Conservation (phyloP, 2,329 filamentous ascomycete species). For the Pseudocercospora vitis region DNA sequence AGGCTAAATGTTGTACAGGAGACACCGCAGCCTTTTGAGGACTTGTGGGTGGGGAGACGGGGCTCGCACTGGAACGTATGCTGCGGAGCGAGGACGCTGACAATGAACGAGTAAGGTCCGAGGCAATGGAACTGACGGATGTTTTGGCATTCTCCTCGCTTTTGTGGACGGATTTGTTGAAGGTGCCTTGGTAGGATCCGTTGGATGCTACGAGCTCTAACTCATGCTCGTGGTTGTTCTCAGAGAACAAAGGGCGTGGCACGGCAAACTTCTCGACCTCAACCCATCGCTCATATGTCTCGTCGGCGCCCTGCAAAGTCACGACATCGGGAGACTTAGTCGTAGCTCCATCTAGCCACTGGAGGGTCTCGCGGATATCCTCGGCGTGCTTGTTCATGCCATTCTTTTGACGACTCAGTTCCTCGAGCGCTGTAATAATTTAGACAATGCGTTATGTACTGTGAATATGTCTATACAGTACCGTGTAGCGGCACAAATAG, state of each 20-base stretch:
- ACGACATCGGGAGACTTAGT: conserved; percentile 45
- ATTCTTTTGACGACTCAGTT: conserved; percentile 47
- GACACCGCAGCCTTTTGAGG: conserved; percentile 33
- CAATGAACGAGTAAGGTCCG: conserved; percentile 40
- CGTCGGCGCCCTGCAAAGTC: conserved; percentile 50
- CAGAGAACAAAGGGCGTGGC: conserved; percentile 51
- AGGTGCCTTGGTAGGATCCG: conserved; percentile 40
- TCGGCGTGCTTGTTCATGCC: conserved; percentile 44
- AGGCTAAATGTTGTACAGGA: conserved; percentile 22
- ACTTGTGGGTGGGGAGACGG: conserved; percentile 36
- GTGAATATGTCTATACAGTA: no score
- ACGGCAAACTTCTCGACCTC: conserved; percentile 52
- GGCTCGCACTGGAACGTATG: conserved; percentile 37
- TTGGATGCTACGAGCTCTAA: conserved; percentile 34
- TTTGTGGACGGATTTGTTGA: conserved; percentile 31
- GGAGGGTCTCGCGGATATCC: conserved; percentile 50
- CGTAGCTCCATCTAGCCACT: conserved; percentile 55
- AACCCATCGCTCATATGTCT: conserved; percentile 50
- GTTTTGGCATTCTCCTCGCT: conserved; percentile 35
- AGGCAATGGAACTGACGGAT: conserved; percentile 48
- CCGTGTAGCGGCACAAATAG: conserved; percentile 54
- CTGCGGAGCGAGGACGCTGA: conserved; percentile 45
- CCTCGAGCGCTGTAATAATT: conserved; percentile 51
- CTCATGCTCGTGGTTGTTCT: conserved; percentile 46
- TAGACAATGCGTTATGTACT: no score